Percentiles rank a stretch among this genome's conserved stretches.
Evolutionary conservation across 257 asterid species (phyloP).

Genomic region (Penstemon barbatus): DNA sequence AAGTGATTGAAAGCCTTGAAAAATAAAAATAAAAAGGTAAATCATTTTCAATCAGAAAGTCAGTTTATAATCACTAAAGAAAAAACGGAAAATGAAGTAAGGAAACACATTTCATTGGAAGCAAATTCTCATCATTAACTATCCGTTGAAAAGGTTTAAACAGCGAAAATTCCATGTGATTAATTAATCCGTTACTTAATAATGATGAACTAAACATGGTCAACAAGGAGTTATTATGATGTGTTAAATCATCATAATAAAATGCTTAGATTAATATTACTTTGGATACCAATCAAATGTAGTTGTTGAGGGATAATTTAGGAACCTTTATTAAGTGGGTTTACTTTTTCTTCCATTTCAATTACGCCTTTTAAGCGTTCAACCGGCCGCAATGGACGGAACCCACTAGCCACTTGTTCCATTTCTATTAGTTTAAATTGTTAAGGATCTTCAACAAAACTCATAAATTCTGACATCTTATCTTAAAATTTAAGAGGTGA

Average conservation of each 20-base stretch:
- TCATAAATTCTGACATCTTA: too few species aligned
- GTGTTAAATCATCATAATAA: neutral
- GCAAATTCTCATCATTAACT: constrained; percentile 23
- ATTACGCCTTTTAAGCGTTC: constrained; percentile 18
- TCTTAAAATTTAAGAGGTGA: too few species aligned
- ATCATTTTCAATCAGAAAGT: too few species aligned
- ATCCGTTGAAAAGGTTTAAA: constrained; percentile 26
- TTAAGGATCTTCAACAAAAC: too few species aligned
- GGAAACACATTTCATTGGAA: constrained; percentile 1
- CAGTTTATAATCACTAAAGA: neutral
- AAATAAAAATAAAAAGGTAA: constrained; percentile 20
- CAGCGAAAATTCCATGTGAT: constrained; percentile 16
- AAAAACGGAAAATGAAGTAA: constrained; percentile 1
- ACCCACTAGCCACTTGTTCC: neutral
- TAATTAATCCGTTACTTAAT: constrained; percentile 17
- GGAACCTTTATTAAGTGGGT: neutral
- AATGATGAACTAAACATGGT: constrained; percentile 27
- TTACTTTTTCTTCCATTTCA: constrained; percentile 4
- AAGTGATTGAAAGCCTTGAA: too few species aligned
- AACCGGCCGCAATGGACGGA: constrained; percentile 26
- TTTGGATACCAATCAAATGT: neutral
- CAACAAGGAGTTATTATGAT: constrained; percentile 21
- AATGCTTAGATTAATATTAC: neutral
- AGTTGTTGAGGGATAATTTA: neutral
- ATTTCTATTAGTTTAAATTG: neutral